Base-by-base conservation (phyloP, 371 early-diverging fungal species). In the Apophysomyces elegans region DNA sequence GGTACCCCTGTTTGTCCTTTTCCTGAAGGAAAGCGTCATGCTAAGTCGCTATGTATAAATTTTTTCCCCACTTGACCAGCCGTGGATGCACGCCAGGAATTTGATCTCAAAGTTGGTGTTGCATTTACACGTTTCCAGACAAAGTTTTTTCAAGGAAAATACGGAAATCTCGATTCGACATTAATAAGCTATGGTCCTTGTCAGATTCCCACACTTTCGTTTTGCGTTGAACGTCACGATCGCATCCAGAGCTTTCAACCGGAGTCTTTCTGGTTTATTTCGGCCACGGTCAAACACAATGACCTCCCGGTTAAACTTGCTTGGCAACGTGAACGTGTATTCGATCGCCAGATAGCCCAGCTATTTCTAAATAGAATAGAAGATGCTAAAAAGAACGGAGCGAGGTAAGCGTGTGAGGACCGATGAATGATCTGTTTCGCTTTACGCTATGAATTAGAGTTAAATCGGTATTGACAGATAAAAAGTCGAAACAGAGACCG, bases 111-210 rank as follows among this genome's bases (percentile, higher is more conserved):
- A 70, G 88, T 89, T 7, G 91, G 90, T 13, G 79, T 84, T 2
- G 79, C 88, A 9, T 85, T 92, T 65, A 92, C 90, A 7, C 75
- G 89, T 21, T 81, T 81, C 43, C 81, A 84, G 59, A 84, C 81
- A 0, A 66, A 77, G 11, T 84, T 79, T 32, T 84, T 84, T 45
- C 84, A 80, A 66, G 81, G 80, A 32, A 85, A 82, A 66, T 85
- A 83, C 56, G 85, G 84, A 7, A 72, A 85, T 45, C 59, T 86
- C 26, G 84, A 86, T 58, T 76, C 80, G 11, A 74, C 75, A 1
- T 75, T 90, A n/a, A 80, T 92, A 7, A 80, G 80, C 45, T 92
- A 86, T 77, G 92, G 92, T 2, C 88, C 90, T 2, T 85, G 85
- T 61, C 85, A 85, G 64, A 85, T 82, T 5, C 85, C 85, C 0